Evolutionary conservation across 345 rosid species (phyloP), one percentile per base, ranked within the genome.

Genomic region (Pelargonium nanum): DNA sequence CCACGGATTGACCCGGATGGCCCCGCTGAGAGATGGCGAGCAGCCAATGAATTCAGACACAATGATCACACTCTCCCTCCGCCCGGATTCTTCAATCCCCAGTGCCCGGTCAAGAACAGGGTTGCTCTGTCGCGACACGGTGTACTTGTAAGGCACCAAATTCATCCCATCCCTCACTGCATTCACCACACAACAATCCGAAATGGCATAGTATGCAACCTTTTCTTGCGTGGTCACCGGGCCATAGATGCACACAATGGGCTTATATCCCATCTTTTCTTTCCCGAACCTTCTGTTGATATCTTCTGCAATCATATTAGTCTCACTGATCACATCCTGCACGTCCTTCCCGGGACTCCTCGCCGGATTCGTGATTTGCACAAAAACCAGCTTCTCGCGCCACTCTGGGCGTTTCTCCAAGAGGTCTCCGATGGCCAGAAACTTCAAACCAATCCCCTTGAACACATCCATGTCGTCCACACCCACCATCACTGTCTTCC

Each of bases 91-190:
- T 51, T 74, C 70, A 26, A 74, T 68, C 57, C 85, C 83, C 63
- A 89, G 62, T 4, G 84, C 87, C 34, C 61, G 52, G 60, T 86
- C 86, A 58, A 83, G 55, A 66, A 60, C 79, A 68, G 86, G 74
- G 74, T 85, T 80, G 10, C 97, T 84, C 67, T 89, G 89, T 61
- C 95, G 73, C 51, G 82, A 81, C 50, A 77, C 89, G 0, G 94
- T 86, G 66, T 89, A 89, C 73, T 78, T 81, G 48, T 89, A 89
- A 26, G 97, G 83, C 61, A 85, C 85, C 78, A 89, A 63, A 76
- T 89, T 89, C 97, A 89, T 86, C 60, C 97, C 97, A 69, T 89
- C 97, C 64, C 97, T 78, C 9, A 89, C 84, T 34, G 86, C 83
- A 68, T 76, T 89, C 68, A 86, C 97, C 64, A 86, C 80, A 68